Base-by-base conservation (phyloP, 2,329 filamentous ascomycete genomes). In the Lasiodiplodia sp. region DNA sequence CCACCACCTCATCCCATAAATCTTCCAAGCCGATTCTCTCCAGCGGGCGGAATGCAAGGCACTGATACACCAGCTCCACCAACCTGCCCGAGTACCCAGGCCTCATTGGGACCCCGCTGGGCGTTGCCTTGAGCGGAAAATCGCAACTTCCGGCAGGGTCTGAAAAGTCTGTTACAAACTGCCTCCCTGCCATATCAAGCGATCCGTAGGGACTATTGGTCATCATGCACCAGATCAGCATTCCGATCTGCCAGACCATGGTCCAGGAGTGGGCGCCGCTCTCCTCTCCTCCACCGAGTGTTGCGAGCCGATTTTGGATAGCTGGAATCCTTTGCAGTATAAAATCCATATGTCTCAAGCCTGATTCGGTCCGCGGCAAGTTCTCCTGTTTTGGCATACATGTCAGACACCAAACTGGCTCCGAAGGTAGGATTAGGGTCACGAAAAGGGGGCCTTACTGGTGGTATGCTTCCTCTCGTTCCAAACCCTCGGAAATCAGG, bases 21-120 rank as follows among this genome's bases (percentile, higher is more conserved):
- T 60, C 57, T 40, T 47, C 57, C 57, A 60, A 38, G 21, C 25
- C 23, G 38, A 60, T 60, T 23, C 57, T 44, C 16, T 44, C 38
- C 23, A 16, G 16, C 6, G 57, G 57, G 7, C 8, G 38, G 21
- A 60, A 60, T 8, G 57, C 57, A 14, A 60, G 21, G 38, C 57
- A 60, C 57, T 60, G 57, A 25, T 60, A 60, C 4, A 25, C 38
- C 14, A 60, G 57, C 57, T 47, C 57, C 14, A 60, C 57, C 57
- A 60, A 31, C 38, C 38, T 60, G 38, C 57, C 57, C 23, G 38
- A 60, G 38, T 60, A 60, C 8, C 21, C 57, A 10, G 57, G 57
- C 14, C 57, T 44, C 12, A 60, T 16, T 6, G 23, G 10, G 18
- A 23, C 12, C 1, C 31, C 31, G 18, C 18, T 21, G n/a, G 5